A percentile compares a stretch with the other conserved stretches of the same genome.
Evolutionary conservation across 2,329 filamentous ascomycete species (phyloP).

Genomic region (Pseudogymnoascus destructans): DNA sequence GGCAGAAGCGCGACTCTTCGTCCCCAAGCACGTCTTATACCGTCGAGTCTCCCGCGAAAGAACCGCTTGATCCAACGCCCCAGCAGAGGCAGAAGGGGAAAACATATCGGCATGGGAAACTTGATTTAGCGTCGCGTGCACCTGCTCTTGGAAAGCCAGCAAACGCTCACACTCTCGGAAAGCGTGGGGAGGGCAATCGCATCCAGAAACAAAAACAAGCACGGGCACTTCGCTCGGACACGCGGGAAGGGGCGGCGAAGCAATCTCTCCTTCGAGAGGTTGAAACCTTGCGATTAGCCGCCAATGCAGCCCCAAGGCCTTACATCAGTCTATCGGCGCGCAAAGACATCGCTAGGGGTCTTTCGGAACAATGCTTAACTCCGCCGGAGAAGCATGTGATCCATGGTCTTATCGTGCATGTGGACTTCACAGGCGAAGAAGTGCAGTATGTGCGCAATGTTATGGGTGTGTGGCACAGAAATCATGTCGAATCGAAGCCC

Average conservation of each 20-base stretch:
- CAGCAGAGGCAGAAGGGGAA: not conserved
- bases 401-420: not conserved
- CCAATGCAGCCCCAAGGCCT: not conserved
- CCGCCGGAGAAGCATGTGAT: not conserved
- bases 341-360: not conserved
- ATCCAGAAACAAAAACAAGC: not conserved
- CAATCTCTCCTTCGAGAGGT: not conserved
- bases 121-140: not conserved
- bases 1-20: not conserved
- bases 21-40: not conserved
- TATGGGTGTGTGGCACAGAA: not conserved
- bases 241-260: not conserved
- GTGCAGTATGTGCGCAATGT: not conserved
- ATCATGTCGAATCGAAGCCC: not conserved
- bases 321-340: not conserved
- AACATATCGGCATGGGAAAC: not conserved
- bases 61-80: not conserved
- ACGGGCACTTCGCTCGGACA: not conserved
- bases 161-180: not conserved
- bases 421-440: conserved; percentile 1
- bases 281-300: not conserved
- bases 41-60: not conserved
- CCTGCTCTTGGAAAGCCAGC: not conserved
- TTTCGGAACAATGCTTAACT: not conserved
- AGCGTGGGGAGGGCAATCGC: not conserved